Conservation (phyloP, 2,329 filamentous ascomycete species). For the Cordyceps tenuipes region DNA sequence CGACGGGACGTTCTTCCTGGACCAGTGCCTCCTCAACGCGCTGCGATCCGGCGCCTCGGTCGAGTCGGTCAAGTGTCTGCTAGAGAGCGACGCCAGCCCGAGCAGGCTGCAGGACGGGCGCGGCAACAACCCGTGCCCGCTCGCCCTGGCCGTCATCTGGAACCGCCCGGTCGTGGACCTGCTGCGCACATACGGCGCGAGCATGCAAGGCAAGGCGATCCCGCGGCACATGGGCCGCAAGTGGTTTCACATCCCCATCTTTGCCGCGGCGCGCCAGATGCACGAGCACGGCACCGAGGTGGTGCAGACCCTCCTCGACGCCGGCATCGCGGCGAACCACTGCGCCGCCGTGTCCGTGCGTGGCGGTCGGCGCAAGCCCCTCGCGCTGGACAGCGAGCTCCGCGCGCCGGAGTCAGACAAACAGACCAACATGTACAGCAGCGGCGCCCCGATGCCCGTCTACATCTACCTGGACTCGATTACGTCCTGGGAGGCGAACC, state of each 20-base stretch:
- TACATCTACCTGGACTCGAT: not conserved
- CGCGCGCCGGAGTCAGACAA: not conserved
- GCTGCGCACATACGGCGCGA: not conserved
- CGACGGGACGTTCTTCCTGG: not conserved
- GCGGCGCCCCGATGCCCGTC: not conserved
- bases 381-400: not conserved
- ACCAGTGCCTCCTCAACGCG: not conserved
- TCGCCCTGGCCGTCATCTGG: not conserved
- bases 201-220: not conserved
- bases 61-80: not conserved
- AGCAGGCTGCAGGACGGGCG: not conserved
- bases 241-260: not conserved
- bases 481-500: not conserved
- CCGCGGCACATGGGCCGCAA: not conserved
- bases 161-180: not conserved
- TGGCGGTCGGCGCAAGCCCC: not conserved
- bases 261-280: not conserved
- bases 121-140: conserved; percentile 1
- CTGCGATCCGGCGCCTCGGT: not conserved
- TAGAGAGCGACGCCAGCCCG: not conserved
- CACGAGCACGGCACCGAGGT: not conserved
- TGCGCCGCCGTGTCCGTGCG: conserved; percentile 1
- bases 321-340: not conserved
- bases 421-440: conserved; percentile 5
- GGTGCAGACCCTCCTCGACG: not conserved